phyloP scores from a whole-genome alignment of 495 filamentous ascomycete species.

The Penicillium flavigenum region DNA sequence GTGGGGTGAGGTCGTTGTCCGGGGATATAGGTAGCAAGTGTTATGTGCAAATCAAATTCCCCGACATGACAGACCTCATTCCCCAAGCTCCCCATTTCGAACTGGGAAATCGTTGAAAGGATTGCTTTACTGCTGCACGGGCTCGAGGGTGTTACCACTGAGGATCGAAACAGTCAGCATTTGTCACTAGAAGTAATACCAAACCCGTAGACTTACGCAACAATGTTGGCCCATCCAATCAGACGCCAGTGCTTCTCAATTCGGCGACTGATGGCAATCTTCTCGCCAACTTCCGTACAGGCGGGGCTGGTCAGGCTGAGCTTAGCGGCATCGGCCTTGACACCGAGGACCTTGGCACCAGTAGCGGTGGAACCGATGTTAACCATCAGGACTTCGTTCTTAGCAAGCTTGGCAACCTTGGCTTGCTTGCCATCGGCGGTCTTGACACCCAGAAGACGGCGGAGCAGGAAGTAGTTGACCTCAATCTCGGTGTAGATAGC shows the following conservation, averaged over 20 bases:
- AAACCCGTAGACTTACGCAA: constrained; percentile 53
- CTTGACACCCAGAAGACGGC: constrained; percentile 91
- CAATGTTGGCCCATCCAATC: constrained; percentile 96
- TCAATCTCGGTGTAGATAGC: constrained; percentile 97
- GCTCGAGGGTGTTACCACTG: constrained; percentile 56
- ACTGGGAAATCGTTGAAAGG: constrained; percentile 22
- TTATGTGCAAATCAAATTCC: constrained; percentile 8
- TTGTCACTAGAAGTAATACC: not conserved
- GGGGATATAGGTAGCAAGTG: constrained; percentile 6
- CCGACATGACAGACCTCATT: constrained; percentile 13
- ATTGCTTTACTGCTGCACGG: constrained; percentile 45
- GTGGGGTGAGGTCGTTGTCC: constrained; percentile 12
- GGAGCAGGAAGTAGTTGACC: constrained; percentile 97
- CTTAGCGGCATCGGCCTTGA: constrained; percentile 96
- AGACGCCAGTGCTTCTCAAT: constrained; percentile 99
- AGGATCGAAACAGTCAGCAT: constrained; percentile 21
- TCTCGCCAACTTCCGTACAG: constrained; percentile 92
- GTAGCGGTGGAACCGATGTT: constrained; percentile 98
- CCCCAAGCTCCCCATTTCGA: constrained; percentile 12
- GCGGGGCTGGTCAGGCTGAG: constrained; percentile 82
- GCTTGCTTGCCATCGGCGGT: constrained; percentile 98
- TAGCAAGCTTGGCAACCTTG: constrained; percentile 94
- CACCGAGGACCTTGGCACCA: constrained; percentile 89
- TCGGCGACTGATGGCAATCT: constrained; percentile 92
- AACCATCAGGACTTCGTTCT: constrained; percentile 98